Evolutionary conservation across 1,284 basidiomycete genomes (phyloP), one percentile per base, ranked within the genome.

Genomic region (Cryptococcus sp.): DNA sequence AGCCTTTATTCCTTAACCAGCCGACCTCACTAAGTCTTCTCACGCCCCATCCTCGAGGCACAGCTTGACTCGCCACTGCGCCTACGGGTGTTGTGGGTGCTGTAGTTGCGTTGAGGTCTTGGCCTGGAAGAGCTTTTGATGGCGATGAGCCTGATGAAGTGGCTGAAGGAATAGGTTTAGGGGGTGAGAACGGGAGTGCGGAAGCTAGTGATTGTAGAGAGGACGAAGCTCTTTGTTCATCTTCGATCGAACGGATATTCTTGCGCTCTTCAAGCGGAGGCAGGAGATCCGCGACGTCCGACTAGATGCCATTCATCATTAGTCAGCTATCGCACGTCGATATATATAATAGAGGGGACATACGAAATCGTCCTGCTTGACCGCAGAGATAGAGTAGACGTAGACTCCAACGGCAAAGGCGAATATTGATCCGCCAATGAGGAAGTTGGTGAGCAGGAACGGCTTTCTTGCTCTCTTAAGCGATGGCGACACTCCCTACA

Each of bases 311-410:
- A 39, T n/a, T 46, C 20, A 22, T n/a, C 22, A 26, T 37, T 6
- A 44, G 16, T 17, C 2, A 17, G 19, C 19, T 20, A 38, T 25
- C 13, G 52, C 40, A 1, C 37, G 3, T 41, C 46, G 5, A 37
- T 48, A 5, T 20, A 3, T 11, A n/a, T 23, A 7, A 20, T 50
- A 43, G 11, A 37, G 15, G 26, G 15, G 2, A 73, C 77, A 58
- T 55, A 79, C 89, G 74, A 95, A 95, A 57, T 89, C 87, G 70
- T 96, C 93, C 74, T 96, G 93, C 74, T 89, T 91, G 58, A 96
- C 93, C 13, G 93, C 92, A 44, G 86, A 85, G 74, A 98, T 94
- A 16, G 93, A 94, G 79, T 97, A 98, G 10, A 86, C 83, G 85
- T 93, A 98, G 17, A 96, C 87, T 46, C 87, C 86, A n/a, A 86